phyloP scores from a whole-genome alignment of 2,329 filamentous ascomycete genomes.

The Bipolaris zeicola region DNA sequence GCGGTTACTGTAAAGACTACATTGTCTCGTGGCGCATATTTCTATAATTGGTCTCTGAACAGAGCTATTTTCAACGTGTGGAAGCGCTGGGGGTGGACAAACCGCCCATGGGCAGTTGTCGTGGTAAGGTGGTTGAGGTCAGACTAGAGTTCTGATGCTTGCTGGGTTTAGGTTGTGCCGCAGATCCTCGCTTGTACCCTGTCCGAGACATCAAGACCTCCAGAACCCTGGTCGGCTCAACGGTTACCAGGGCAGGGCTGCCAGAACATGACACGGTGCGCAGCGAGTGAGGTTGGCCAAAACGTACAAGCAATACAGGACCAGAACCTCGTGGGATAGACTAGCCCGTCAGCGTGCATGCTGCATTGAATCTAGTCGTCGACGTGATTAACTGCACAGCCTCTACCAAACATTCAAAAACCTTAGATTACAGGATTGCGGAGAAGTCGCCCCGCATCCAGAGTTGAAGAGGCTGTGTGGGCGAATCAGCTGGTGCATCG shows the following conservation, averaged over 20 bases:
- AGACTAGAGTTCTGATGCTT: constrained; percentile 37
- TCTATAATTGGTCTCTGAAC: constrained; percentile 23
- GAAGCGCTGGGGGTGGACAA: constrained; percentile 19
- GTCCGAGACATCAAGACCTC: constrained; percentile 31
- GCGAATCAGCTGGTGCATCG: background rate
- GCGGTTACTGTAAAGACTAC: constrained; percentile 13
- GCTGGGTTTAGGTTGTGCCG: constrained; percentile 36
- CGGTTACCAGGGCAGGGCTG: constrained; percentile 15
- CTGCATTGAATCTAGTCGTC: background rate
- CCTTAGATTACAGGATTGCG: constrained; percentile 9
- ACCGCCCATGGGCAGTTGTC: constrained; percentile 18
- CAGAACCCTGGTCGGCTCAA: constrained; percentile 29
- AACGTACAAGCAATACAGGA: constrained; percentile 16
- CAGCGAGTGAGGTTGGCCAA: constrained; percentile 12
- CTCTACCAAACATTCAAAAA: constrained; percentile 5
- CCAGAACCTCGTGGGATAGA: constrained; percentile 3
- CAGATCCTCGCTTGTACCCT: constrained; percentile 37
- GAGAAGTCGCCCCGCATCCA: background rate
- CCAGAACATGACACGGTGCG: constrained; percentile 22
- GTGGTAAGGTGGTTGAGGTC: constrained; percentile 32
- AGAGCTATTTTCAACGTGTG: constrained; percentile 20
- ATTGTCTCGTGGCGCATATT: constrained; percentile 25
- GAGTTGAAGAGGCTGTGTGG: background rate
- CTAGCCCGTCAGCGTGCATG: background rate
- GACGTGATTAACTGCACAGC: background rate